Evolutionary conservation across 2,329 filamentous ascomycete genomes (phyloP), one percentile per base, ranked within the genome.

Genomic region (Stachybotrys echinatus): DNA sequence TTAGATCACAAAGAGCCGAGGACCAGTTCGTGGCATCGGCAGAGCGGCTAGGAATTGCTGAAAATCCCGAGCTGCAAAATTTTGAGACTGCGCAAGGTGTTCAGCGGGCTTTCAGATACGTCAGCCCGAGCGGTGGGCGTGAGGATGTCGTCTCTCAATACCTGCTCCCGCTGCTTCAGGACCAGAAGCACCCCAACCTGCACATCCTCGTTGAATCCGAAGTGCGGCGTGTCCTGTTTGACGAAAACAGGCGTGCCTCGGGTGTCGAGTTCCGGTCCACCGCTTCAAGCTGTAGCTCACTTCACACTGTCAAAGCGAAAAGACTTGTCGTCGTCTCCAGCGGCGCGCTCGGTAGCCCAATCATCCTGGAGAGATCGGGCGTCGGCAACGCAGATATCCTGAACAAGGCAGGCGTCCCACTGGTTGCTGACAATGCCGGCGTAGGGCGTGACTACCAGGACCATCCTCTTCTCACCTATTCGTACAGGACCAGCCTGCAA

Each of bases 331-430:
- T 46, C 27, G 47, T 59, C 1, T 55, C 58, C 65, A 73, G 52
- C 17, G 79, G 79, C 12, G 70, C 76, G 0, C 68, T 74, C 18
- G 74, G 74, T 3, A 76, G 77, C 0, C 78, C 80, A 1, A 63
- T 65, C 1, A 69, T 85, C 5, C 72, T 85, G 1, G 80, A 85
- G 61, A 70, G 82, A 18, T 85, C 82, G 2, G 82, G 83, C 8
- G 57, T 86, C 6, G 81, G 79, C 27, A 68, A 70, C 42, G 64
- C 68, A 2, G 67, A 74, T 2, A 58, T 81, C 6, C 69, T 84
- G 3, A 56, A 69, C 31, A 63, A 63, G 20, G 67, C 73, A 0
- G 72, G 69, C 3, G 70, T 82, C 4, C 64, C 70, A 2, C 56
- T 74, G 3, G 59, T 75, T 2, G 63, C 69, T 4, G 65, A 76